phyloP scores from a whole-genome alignment of 2,329 filamentous ascomycete genomes.

The Huntiella bhutanensis region DNA sequence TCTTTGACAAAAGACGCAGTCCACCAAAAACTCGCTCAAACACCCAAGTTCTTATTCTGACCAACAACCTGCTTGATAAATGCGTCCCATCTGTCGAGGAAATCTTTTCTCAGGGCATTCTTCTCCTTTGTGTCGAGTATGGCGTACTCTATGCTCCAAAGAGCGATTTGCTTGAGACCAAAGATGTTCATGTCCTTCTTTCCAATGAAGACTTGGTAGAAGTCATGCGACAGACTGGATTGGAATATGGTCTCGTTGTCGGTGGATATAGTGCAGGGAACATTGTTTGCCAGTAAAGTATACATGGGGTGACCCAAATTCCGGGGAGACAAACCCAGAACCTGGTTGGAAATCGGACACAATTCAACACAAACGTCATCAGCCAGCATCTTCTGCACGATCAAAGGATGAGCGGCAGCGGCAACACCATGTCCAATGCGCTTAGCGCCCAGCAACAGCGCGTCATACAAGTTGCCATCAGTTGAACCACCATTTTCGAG shows the following conservation, averaged over 20 bases:
- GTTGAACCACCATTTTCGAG: slow-evolving; percentile 43
- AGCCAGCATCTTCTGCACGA: slow-evolving; percentile 47
- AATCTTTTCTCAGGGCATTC: slow-evolving; percentile 22
- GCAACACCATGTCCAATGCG: slow-evolving; percentile 60
- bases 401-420: slow-evolving; percentile 42
- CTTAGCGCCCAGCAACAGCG: slow-evolving; percentile 44
- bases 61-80: slow-evolving; percentile 37
- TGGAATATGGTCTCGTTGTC: slow-evolving; percentile 58
- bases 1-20: not conserved
- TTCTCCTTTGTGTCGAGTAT: slow-evolving; percentile 29
- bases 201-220: slow-evolving; percentile 58
- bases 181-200: slow-evolving; percentile 45
- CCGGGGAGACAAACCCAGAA: slow-evolving; percentile 48
- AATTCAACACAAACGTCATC: slow-evolving; percentile 52
- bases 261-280: slow-evolving; percentile 55
- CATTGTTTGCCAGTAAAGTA: slow-evolving; percentile 47
- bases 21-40: not conserved
- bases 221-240: slow-evolving; percentile 57
- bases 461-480: slow-evolving; percentile 51
- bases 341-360: slow-evolving; percentile 61
- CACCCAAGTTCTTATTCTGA: slow-evolving; percentile 17
- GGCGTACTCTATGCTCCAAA: slow-evolving; percentile 44
- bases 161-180: slow-evolving; percentile 49
- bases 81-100: slow-evolving; percentile 35
- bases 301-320: slow-evolving; percentile 50